phyloP scores from a whole-genome alignment of 768 basidiomycete species.

The Filobasidium wieringae region DNA sequence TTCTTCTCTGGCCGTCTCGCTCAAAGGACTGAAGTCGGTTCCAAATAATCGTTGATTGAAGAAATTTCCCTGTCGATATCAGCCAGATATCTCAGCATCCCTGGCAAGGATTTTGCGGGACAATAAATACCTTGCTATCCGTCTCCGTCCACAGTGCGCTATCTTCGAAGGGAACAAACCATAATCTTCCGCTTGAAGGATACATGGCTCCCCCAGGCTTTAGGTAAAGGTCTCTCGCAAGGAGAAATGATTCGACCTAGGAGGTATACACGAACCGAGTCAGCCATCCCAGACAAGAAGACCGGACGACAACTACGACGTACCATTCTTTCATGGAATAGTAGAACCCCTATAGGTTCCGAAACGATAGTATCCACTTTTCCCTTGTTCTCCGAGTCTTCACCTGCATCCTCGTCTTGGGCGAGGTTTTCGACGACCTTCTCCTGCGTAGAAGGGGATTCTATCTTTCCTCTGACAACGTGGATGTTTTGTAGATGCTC shows the following conservation, averaged over 20 bases:
- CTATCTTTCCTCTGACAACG: slow-evolving; percentile 34
- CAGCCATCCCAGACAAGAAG: neutral
- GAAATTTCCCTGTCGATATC: slow-evolving; percentile 35
- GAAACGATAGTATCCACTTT: slow-evolving; percentile 37
- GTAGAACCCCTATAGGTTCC: slow-evolving; percentile 38
- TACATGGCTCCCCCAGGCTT: slow-evolving; percentile 32
- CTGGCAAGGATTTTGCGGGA: neutral
- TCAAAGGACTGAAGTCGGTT: slow-evolving; percentile 31
- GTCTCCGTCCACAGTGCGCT: slow-evolving; percentile 33
- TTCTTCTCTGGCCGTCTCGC: slow-evolving; percentile 26
- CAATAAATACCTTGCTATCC: slow-evolving; percentile 26
- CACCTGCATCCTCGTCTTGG: slow-evolving; percentile 13
- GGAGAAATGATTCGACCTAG: slow-evolving; percentile 36
- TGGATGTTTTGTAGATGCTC: slow-evolving; percentile 29
- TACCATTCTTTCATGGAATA: slow-evolving; percentile 38
- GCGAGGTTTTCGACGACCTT: neutral
- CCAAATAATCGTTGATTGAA: slow-evolving; percentile 37
- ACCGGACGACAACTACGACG: slow-evolving; percentile 1
- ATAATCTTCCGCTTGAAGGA: slow-evolving; percentile 31
- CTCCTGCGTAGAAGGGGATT: slow-evolving; percentile 15
- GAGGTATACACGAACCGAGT: neutral
- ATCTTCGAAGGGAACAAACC: slow-evolving; percentile 34
- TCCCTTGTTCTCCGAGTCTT: slow-evolving; percentile 23
- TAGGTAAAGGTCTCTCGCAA: slow-evolving; percentile 34
- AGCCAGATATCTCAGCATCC: too few species aligned